Conservation (phyloP, 345 rosid species). For the Hibiscus mutabilis region DNA sequence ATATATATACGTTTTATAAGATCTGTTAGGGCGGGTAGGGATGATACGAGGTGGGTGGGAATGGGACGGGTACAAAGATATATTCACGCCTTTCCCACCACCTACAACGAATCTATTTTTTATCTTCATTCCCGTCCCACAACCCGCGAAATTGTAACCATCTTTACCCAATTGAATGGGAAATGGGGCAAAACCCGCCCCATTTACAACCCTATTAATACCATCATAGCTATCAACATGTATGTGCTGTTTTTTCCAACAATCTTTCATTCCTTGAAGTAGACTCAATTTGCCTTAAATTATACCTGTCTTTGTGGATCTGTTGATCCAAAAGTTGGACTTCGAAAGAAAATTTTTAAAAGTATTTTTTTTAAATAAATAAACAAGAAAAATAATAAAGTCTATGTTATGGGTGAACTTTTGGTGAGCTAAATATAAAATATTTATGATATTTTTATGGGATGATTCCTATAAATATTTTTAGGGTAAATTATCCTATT, state of each 20-base stretch:
- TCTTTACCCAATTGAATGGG: too few species aligned
- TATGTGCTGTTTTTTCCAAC: not conserved
- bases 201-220: too few species aligned
- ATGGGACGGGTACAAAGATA: too few species aligned
- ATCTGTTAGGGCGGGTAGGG: too few species aligned
- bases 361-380: not conserved
- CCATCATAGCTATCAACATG: not conserved
- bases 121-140: too few species aligned
- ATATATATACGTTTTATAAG: too few species aligned
- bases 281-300: not conserved
- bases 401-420: not conserved
- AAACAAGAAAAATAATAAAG: not conserved
- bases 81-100: too few species aligned
- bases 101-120: too few species aligned
- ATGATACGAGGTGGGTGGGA: too few species aligned
- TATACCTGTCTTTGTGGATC: not conserved
- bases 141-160: too few species aligned
- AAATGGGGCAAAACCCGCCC: too few species aligned
- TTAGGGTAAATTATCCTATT: too few species aligned
- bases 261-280: not conserved
- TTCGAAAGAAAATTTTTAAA: not conserved
- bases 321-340: not conserved
- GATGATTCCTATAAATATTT: not conserved
- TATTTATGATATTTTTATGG: not conserved
- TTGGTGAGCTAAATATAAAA: not conserved